Percentiles rank a stretch among this genome's conserved stretches.
Conservation (phyloP, 768 basidiomycete genomes). For the Collybiopsis confluens region DNA sequence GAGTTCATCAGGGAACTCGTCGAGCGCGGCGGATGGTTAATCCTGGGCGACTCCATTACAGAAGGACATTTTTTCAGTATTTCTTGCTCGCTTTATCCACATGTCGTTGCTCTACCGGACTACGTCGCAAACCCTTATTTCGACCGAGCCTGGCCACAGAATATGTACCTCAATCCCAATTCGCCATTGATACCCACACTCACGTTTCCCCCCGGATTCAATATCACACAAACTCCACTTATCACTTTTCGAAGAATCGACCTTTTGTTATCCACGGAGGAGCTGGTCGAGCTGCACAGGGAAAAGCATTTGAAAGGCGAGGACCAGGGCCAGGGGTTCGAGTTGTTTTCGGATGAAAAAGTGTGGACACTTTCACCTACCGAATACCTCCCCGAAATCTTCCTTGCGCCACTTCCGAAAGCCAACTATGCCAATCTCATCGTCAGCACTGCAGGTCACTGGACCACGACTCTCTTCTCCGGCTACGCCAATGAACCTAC, state of each 20-base stretch:
- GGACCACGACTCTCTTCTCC: conserved; percentile 55
- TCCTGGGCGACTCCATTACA: conserved; percentile 66
- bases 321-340: conserved; percentile 16
- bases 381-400: conserved; percentile 45
- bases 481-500: conserved; percentile 31
- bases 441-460: conserved; percentile 64
- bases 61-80: conserved; percentile 75
- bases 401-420: conserved; percentile 42
- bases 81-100: conserved; percentile 61
- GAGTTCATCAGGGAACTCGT: conserved; percentile 53
- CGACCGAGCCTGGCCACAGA: conserved; percentile 64
- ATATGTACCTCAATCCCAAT: conserved; percentile 53
- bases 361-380: conserved; percentile 50
- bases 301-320: conserved; percentile 24
- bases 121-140: conserved; percentile 50
- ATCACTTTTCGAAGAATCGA: conserved; percentile 65
- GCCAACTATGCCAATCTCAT: conserved; percentile 59
- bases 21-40: conserved; percentile 66
- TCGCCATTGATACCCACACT: conserved; percentile 45
- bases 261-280: conserved; percentile 45
- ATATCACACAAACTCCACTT: conserved; percentile 54
- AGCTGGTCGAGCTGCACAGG: conserved; percentile 43
- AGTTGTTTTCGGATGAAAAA: conserved; percentile 52
- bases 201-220: conserved; percentile 46
- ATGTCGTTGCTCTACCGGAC: conserved; percentile 62